Base-by-base conservation (phyloP, 495 filamentous ascomycete genomes). In the Talaromyces proteolyticus region DNA sequence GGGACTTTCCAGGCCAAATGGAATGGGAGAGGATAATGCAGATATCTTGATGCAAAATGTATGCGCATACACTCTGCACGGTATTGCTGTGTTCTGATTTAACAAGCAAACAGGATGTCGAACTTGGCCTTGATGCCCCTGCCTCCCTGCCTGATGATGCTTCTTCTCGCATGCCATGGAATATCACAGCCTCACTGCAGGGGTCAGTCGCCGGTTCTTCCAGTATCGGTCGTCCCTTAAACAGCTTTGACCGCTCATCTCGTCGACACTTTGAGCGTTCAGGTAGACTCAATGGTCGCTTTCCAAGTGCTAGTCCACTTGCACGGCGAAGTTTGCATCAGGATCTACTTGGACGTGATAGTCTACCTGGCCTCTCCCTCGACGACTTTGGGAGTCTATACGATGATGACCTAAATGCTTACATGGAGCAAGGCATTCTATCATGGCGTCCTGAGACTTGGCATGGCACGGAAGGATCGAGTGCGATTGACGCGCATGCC, bases 121-220 rank as follows among this genome's bases (percentile, higher is more conserved):
- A 89, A 63, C 59, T 84, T 22, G 81, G 76, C 5, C 79, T 85
- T 44, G 74, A 82, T 20, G 82, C 79, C 5, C 73, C 74, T 1
- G 67, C 73, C 0, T 70, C 74, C 16, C 72, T 85, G 2, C 64
- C 72, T n/a, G 80, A 85, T 50, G 73, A 80, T 39, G 67, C 68
- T 37, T 80, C 80, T 10, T 79, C 75, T 2, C 74, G 76, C 26
- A 80, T 88, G 75, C 85, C 85, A 38, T 89, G 85, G 85, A 88
- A 88, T 55, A 74, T 81, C 55, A 79, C 71, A 18, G 76, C 79
- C 21, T 86, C 83, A 3, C 53, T 77, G 3, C 72, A 78, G 40
- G 78, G 77, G 45, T 85, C 82, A 19, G 65, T 68, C n/a, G 71
- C 67, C 17, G 67, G 64, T 4, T 72, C 73, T 8, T 57, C 60